Base-by-base conservation (phyloP, 169 alveolate genomes). In the Toxoplasma gondii region DNA sequence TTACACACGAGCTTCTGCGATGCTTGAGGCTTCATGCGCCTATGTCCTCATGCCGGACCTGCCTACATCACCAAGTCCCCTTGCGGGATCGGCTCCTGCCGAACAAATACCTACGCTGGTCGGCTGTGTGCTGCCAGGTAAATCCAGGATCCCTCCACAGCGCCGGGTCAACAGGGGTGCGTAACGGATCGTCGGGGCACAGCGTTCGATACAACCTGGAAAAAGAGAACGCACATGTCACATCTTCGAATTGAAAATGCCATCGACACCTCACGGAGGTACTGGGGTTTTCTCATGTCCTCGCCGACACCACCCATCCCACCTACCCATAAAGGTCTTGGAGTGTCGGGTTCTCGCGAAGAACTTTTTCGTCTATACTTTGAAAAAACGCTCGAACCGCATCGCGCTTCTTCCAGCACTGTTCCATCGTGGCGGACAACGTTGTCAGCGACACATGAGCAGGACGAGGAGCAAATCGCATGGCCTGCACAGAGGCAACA, bases 381-480 rank as follows among this genome's bases (percentile, higher is more conserved):
- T 31, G 44, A 10, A 93, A 80, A 41, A 93, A 74, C 36, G 41
- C 12, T 17, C 64, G 53, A 1, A 88, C 41, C 39, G 44, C 58
- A 7, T 88, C 39, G 44, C 58, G 44, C 39, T 80, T 86, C 39
- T 22, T 45, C 34, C 82, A 36, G 64, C 86, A n/a, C 54, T 41
- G 45, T 7, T 31, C 64, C 91, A 93, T 5, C 39, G 41, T 39
- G 43, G 58, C 39, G 19, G 95, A 67, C 39, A 93, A 93, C 45
- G 41, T 22, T 38, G 36, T 10, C 81, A 93, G 16, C 38, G 95
- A 69, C 31, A 93, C 92, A 38, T 87, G 94, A 64, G 94, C 39
- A 34, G 81, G 34, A 41, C 64, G 44, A 9, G 93, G 93, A 36
- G 92, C 88, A 41, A 36, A 93, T 31, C 95, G 95, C 70, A 74